Evolutionary conservation across 257 asterid genomes (phyloP).

Genomic region (Petunia axillaris): DNA sequence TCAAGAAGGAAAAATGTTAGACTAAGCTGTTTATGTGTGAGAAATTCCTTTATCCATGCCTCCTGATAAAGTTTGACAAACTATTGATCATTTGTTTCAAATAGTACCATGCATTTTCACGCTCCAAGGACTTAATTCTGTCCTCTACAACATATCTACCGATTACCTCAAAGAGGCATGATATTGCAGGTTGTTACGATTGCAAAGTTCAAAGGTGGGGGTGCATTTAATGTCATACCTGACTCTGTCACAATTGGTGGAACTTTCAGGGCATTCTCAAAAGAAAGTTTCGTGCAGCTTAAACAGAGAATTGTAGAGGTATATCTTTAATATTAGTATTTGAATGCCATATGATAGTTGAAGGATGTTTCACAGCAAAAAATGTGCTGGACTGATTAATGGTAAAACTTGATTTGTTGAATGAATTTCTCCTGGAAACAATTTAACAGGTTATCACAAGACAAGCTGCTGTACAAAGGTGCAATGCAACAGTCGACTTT

Average conservation of each 20-base stretch:
- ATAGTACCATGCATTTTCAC: neutral
- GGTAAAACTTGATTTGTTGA: neutral
- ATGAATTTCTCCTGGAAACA: no score
- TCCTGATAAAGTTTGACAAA: neutral
- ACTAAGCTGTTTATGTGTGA: neutral
- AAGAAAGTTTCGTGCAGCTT: slow-evolving; percentile 49
- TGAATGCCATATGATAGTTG: neutral
- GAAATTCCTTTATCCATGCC: neutral
- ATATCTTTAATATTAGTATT: neutral
- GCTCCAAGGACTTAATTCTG: neutral
- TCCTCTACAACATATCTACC: neutral
- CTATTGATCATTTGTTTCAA: no score
- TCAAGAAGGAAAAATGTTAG: neutral
- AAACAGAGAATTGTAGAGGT: slow-evolving; percentile 67
- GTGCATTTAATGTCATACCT: slow-evolving; percentile 66
- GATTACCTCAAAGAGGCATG: neutral
- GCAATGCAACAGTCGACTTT: slow-evolving; percentile 56
- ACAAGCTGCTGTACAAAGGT: slow-evolving; percentile 66
- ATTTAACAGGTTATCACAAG: slow-evolving; percentile 49
- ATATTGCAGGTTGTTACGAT: slow-evolving; percentile 61
- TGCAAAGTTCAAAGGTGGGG: slow-evolving; percentile 61
- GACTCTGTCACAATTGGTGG: slow-evolving; percentile 66
- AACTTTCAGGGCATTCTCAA: slow-evolving; percentile 69
- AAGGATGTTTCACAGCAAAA: neutral
- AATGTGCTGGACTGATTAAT: neutral